Conservation (phyloP, 495 filamentous ascomycete species). For the Tricharina praecox region DNA sequence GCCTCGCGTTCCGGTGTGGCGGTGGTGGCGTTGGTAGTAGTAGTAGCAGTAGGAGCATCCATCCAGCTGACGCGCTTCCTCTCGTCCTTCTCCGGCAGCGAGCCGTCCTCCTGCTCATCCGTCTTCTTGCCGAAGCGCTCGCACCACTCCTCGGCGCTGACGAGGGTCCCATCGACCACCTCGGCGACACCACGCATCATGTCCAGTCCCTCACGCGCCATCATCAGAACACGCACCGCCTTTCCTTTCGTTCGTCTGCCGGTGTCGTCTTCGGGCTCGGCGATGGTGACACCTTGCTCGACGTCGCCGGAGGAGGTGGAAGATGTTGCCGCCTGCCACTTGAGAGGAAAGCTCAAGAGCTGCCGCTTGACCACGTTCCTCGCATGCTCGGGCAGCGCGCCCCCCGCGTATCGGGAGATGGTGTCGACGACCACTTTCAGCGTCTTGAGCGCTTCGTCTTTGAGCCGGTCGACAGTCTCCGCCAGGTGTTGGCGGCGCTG, state of each 20-base stretch:
- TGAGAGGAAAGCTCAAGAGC: slow-evolving; percentile 57
- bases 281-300: background rate
- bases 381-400: slow-evolving; percentile 71
- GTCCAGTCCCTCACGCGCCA: slow-evolving; percentile 74
- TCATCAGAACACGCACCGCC: slow-evolving; percentile 48
- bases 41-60: background rate
- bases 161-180: slow-evolving; percentile 66
- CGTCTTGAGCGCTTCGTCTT: slow-evolving; percentile 55
- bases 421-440: slow-evolving; percentile 59
- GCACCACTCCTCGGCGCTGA: slow-evolving; percentile 76
- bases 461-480: slow-evolving; percentile 41
- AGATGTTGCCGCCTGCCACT: slow-evolving; percentile 42
- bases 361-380: slow-evolving; percentile 55
- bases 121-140: slow-evolving; percentile 43
- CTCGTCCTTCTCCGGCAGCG: background rate
- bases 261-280: slow-evolving; percentile 28
- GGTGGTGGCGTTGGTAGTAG: background rate
- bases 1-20: background rate
- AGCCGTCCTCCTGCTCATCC: background rate
- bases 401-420: slow-evolving; percentile 69
- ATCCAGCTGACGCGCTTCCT: background rate
- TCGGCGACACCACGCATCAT: slow-evolving; percentile 74
- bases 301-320: slow-evolving; percentile 28
- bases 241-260: slow-evolving; percentile 23
- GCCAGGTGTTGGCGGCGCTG: slow-evolving; percentile 27